phyloP scores from a whole-genome alignment of 2,329 filamentous ascomycete genomes.

The Tolypocladium album region DNA sequence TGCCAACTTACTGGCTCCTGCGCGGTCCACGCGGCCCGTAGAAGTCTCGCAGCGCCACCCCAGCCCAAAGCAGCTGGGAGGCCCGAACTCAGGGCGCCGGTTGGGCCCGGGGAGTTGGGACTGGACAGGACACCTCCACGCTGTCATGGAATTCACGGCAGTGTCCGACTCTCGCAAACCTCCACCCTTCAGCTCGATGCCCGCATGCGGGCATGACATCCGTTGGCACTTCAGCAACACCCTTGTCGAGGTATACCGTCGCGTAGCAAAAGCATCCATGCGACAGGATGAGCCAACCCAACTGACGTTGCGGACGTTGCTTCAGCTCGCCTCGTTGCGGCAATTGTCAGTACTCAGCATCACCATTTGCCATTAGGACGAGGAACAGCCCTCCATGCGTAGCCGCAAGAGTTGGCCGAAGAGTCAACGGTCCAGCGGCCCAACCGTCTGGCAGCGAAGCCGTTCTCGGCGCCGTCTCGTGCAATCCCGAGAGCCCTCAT shows the following conservation, averaged over 20 bases:
- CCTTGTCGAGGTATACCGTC: not conserved
- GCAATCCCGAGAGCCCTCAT: too few species aligned
- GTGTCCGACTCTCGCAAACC: not conserved
- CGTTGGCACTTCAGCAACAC: not conserved
- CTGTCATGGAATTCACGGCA: not conserved
- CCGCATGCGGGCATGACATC: not conserved
- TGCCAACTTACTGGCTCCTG: constrained; percentile 1
- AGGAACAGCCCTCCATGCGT: not conserved
- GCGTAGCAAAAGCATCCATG: not conserved
- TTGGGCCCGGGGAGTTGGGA: not conserved
- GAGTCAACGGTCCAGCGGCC: too few species aligned
- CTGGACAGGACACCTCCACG: not conserved
- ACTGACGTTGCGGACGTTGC: not conserved
- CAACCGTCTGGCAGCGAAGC: too few species aligned
- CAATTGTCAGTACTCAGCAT: not conserved
- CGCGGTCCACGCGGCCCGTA: not conserved
- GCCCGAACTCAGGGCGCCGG: not conserved
- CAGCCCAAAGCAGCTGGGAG: not conserved
- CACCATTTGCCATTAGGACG: not conserved
- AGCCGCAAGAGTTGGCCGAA: too few species aligned
- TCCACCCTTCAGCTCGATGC: not conserved
- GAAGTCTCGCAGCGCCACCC: not conserved
- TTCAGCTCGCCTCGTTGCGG: not conserved
- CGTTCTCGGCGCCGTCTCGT: too few species aligned
- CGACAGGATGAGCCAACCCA: not conserved